These are phyloP conservation scores for Massariosphaeria phaeospora DNA, from an alignment of 495 filamentous ascomycete species.

Conservation along the genomic window DNA sequence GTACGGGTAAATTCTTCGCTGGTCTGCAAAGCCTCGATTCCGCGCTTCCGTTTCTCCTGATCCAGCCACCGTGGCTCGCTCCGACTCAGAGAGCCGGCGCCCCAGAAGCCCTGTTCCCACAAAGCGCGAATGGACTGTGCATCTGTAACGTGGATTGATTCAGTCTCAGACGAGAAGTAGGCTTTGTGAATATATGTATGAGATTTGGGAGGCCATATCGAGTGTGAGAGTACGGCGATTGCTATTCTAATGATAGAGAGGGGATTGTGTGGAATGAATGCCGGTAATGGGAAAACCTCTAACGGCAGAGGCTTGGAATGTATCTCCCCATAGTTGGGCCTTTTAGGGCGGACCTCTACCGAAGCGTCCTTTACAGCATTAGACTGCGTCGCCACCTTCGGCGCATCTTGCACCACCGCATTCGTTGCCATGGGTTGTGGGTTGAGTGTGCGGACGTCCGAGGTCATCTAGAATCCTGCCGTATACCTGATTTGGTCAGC, in stretches of 20 bases:
- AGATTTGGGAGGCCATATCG: conserved; percentile 58
- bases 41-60: conserved; percentile 67
- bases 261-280: conserved; percentile 87
- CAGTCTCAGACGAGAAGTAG: conserved; percentile 70
- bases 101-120: conserved; percentile 95
- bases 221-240: conserved; percentile 67
- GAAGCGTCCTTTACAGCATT: too few species aligned
- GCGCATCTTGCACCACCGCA: too few species aligned
- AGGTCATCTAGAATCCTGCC: too few species aligned
- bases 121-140: conserved; percentile 65
- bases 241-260: conserved; percentile 75
- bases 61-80: conserved; percentile 92
- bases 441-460: too few species aligned
- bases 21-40: conserved; percentile 56
- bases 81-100: conserved; percentile 85
- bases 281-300: conserved; percentile 72
- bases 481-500: too few species aligned
- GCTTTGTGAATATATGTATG: conserved; percentile 62
- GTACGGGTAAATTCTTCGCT: conserved; percentile 75
- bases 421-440: too few species aligned
- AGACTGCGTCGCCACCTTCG: too few species aligned
- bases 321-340: conserved; percentile 63
- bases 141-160: conserved; percentile 81
- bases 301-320: conserved; percentile 79
- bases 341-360: conserved; percentile 7